phyloP scores from a whole-genome alignment of 768 basidiomycete species.

The Lanmaoa rubissima region DNA sequence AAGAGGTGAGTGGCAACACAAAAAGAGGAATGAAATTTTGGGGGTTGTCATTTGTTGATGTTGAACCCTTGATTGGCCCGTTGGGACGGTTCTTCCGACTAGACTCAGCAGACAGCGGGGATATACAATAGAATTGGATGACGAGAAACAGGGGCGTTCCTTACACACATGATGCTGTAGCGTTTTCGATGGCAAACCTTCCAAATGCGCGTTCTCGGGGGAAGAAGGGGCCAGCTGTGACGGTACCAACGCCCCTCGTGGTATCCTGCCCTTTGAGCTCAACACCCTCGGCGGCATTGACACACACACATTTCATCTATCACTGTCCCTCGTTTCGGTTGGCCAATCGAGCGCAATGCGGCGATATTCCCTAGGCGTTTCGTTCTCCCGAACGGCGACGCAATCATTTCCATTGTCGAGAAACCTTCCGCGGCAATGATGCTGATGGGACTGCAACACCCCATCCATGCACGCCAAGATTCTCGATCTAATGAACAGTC shows the following conservation, averaged over 20 bases:
- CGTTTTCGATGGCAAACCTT: constrained; percentile 28
- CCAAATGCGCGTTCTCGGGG: constrained; percentile 22
- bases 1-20: constrained; percentile 9
- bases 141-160: constrained; percentile 11
- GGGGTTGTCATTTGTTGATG: constrained; percentile 12
- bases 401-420: constrained; percentile 7
- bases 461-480: constrained; percentile 3
- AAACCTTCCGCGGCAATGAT: neutral
- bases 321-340: constrained; percentile 9
- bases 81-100: constrained; percentile 5
- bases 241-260: constrained; percentile 19
- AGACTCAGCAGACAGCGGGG: neutral
- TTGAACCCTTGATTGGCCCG: constrained; percentile 1
- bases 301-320: constrained; percentile 10
- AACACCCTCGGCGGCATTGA: constrained; percentile 8
- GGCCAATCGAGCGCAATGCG: neutral
- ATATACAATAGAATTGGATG: neutral
- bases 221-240: constrained; percentile 1
- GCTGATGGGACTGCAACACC: constrained; percentile 4
- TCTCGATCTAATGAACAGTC: constrained; percentile 1
- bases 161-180: constrained; percentile 3
- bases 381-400: constrained; percentile 3
- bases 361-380: constrained; percentile 4
- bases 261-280: constrained; percentile 21
- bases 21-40: constrained; percentile 2